Evolutionary conservation across 495 filamentous ascomycete species (phyloP).

Genomic region (Poronia punctata): DNA sequence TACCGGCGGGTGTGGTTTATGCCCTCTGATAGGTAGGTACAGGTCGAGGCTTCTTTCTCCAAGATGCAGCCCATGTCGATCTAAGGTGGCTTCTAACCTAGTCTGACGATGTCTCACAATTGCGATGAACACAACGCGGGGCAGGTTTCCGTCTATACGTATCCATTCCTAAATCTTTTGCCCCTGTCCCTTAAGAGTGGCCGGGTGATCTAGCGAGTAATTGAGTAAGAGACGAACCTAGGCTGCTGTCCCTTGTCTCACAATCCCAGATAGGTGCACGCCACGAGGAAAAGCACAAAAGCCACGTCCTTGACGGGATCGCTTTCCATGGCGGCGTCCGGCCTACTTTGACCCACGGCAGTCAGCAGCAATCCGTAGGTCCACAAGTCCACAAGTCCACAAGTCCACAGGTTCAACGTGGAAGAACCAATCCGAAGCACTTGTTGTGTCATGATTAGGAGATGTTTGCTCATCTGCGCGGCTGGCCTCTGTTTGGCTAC

Average conservation of each 20-base stretch:
- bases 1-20: too few relatives aligned
- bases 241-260: constrained; percentile 5
- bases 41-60: too few relatives aligned
- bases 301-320: not conserved
- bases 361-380: too few relatives aligned
- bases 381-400: too few relatives aligned
- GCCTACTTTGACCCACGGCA: too few relatives aligned
- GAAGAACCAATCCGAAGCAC: too few relatives aligned
- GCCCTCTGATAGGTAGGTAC: too few relatives aligned
- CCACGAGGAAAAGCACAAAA: not conserved
- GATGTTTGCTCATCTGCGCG: constrained; percentile 7
- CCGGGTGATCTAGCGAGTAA: constrained; percentile 3
- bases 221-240: constrained; percentile 3
- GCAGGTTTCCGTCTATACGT: constrained; percentile 4
- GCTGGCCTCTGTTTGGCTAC: not conserved
- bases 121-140: constrained; percentile 8
- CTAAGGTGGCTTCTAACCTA: not conserved
- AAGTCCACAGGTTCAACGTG: too few relatives aligned
- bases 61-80: too few relatives aligned
- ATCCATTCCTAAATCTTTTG: constrained; percentile 6
- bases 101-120: constrained; percentile 4
- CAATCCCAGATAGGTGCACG: not conserved
- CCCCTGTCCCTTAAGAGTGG: constrained; percentile 1
- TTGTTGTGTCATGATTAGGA: too few relatives aligned
- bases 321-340: too few relatives aligned